Conservation (phyloP, 2,329 filamentous ascomycete species). For the Dryadomyces sulphureus region DNA sequence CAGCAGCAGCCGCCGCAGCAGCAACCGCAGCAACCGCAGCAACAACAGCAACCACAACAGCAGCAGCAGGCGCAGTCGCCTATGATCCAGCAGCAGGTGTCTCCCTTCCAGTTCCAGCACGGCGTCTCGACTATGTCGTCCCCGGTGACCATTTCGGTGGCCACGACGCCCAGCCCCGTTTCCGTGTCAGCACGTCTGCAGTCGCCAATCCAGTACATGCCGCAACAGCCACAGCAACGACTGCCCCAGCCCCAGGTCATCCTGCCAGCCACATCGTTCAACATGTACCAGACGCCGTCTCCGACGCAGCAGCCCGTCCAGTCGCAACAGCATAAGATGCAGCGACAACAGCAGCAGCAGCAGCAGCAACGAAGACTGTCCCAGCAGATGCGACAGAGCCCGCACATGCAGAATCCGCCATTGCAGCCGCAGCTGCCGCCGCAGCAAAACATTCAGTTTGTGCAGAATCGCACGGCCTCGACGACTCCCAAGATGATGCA, state of each 20-base stretch:
- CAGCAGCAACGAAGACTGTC: conserved; percentile 7
- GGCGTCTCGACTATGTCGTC: conserved; percentile 3
- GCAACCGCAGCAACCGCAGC: too few species aligned
- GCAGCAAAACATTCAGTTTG: conserved; percentile 8
- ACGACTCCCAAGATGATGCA: background rate
- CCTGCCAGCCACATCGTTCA: conserved; percentile 1
- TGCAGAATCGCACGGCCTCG: background rate
- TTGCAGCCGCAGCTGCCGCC: conserved; percentile 9
- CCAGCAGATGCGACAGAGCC: conserved; percentile 7
- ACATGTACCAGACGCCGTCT: conserved; percentile 6
- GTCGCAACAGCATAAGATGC: conserved; percentile 9
- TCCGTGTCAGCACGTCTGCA: background rate
- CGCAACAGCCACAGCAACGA: conserved; percentile 4
- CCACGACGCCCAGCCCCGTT: conserved; percentile 1
- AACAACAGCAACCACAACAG: too few species aligned
- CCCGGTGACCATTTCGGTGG: conserved; percentile 3
- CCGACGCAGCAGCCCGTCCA: conserved; percentile 11
- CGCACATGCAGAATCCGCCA: too few species aligned
- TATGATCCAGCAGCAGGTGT: conserved; percentile 1
- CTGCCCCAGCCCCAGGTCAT: conserved; percentile 3
- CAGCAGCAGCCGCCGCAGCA: too few species aligned
- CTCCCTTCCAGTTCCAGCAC: conserved; percentile 4
- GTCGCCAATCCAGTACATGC: conserved; percentile 7
- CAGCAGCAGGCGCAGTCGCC: conserved; percentile 3
- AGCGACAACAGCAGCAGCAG: conserved; percentile 11